A percentile compares a stretch with the other conserved stretches of the same genome.
phyloP scores from a whole-genome alignment of 2,329 filamentous ascomycete species.

The Coniella vitis region DNA sequence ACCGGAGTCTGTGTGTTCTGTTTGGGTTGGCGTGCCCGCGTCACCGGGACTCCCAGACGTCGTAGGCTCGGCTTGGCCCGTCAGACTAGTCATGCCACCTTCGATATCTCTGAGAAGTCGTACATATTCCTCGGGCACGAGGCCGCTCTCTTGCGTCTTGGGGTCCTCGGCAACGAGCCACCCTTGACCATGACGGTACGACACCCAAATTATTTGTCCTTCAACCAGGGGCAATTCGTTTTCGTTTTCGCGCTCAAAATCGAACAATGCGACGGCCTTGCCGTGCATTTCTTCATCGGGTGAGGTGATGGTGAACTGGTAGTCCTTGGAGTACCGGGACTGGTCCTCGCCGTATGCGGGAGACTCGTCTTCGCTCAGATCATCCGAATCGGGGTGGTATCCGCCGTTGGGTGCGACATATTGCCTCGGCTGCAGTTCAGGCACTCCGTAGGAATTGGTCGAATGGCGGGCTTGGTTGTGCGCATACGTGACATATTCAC shows the following conservation, averaged over 20 bases:
- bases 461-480: constrained; percentile 56
- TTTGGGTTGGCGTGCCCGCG: constrained; percentile 54
- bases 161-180: constrained; percentile 97
- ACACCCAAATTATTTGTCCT: constrained; percentile 94
- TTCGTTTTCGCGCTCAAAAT: constrained; percentile 91
- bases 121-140: constrained; percentile 96
- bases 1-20: constrained; percentile 44
- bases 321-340: constrained; percentile 81
- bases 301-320: constrained; percentile 90
- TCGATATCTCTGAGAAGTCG: constrained; percentile 88
- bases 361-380: constrained; percentile 52
- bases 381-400: constrained; percentile 50
- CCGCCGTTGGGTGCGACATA: constrained; percentile 41
- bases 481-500: constrained; percentile 75
- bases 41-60: constrained; percentile 47
- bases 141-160: constrained; percentile 84
- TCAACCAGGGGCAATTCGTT: constrained; percentile 90
- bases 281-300: constrained; percentile 98
- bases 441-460: constrained; percentile 38
- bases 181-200: constrained; percentile 90
- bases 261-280: constrained; percentile 89
- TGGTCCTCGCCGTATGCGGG: constrained; percentile 56
- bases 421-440: constrained; percentile 38
- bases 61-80: constrained; percentile 48
- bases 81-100: constrained; percentile 72